These are phyloP conservation scores for Capsicum chinense DNA, from an alignment of 257 asterid genomes.

Conservation along the genomic window DNA sequence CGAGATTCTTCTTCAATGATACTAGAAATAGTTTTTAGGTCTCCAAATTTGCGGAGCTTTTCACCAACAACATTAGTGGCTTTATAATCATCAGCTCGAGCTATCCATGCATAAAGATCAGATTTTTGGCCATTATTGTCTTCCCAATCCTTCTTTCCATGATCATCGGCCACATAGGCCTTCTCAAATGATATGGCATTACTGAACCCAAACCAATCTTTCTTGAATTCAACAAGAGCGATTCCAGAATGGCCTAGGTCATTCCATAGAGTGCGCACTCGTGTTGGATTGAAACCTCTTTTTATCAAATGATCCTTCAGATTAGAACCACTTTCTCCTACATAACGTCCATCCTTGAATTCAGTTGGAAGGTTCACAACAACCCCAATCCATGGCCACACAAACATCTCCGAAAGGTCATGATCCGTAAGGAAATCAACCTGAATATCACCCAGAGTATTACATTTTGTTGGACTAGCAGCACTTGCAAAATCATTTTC, in stretches of 20 bases:
- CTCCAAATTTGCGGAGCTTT: constrained; percentile 82
- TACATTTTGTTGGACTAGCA: constrained; percentile 53
- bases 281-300: constrained; percentile 70
- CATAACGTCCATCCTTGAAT: constrained; percentile 62
- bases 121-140: constrained; percentile 45
- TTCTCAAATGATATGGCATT: constrained; percentile 85
- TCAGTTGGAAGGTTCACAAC: constrained; percentile 65
- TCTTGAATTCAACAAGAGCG: constrained; percentile 78
- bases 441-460: constrained; percentile 41
- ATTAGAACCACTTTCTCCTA: constrained; percentile 82
- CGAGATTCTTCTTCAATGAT: constrained; percentile 82
- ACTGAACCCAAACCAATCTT: constrained; percentile 83
- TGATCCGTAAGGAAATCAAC: constrained; percentile 55
- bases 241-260: constrained; percentile 78
- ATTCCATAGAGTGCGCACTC: constrained; percentile 84
- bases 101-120: constrained; percentile 84
- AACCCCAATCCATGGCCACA: constrained; percentile 95
- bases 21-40: constrained; percentile 71
- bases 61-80: constrained; percentile 66
- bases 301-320: constrained; percentile 60
- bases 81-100: constrained; percentile 81
- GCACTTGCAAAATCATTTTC: constrained; percentile 47
- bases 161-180: constrained; percentile 63
- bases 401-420: constrained; percentile 74
- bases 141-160: constrained; percentile 73